phyloP scores from a whole-genome alignment of 805 yeast genomes.

The Candida yuanshanica region DNA sequence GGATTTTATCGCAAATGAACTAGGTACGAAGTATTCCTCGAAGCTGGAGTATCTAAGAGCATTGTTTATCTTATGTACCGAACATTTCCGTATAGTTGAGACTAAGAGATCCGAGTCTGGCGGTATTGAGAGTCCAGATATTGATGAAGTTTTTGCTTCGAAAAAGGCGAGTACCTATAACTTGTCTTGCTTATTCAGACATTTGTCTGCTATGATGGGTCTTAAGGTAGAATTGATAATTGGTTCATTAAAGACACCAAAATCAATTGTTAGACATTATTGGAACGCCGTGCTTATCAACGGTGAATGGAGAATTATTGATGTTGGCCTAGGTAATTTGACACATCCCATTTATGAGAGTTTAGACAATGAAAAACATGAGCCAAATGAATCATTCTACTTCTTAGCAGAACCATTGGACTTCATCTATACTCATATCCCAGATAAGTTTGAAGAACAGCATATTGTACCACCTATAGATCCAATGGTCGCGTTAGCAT shows the following conservation, averaged over 20 bases:
- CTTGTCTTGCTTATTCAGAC: slow-evolving; percentile 68
- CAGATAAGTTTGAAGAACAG: slow-evolving; percentile 72
- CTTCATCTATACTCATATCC: slow-evolving; percentile 80
- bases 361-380: slow-evolving; percentile 26
- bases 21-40: slow-evolving; percentile 46
- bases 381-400: slow-evolving; percentile 46
- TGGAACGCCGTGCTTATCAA: slow-evolving; percentile 82
- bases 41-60: slow-evolving; percentile 62
- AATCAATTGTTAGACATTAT: slow-evolving; percentile 68
- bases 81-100: slow-evolving; percentile 44
- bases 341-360: slow-evolving; percentile 46
- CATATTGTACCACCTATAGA: slow-evolving; percentile 84
- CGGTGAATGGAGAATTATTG: slow-evolving; percentile 76
- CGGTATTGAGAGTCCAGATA: slow-evolving; percentile 26
- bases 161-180: slow-evolving; percentile 64
- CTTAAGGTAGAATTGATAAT: slow-evolving; percentile 70
- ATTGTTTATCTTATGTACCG: slow-evolving; percentile 54
- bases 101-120: slow-evolving; percentile 4
- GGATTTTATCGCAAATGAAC: slow-evolving; percentile 47
- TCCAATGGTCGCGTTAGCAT: slow-evolving; percentile 65
- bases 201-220: slow-evolving; percentile 63
- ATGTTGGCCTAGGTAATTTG: slow-evolving; percentile 58
- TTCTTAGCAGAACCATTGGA: slow-evolving; percentile 74
- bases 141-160: slow-evolving; percentile 36
- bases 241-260: slow-evolving; percentile 82